Conservation (phyloP, 2,329 filamentous ascomycete species). For the Hirsutella rhossiliensis region DNA sequence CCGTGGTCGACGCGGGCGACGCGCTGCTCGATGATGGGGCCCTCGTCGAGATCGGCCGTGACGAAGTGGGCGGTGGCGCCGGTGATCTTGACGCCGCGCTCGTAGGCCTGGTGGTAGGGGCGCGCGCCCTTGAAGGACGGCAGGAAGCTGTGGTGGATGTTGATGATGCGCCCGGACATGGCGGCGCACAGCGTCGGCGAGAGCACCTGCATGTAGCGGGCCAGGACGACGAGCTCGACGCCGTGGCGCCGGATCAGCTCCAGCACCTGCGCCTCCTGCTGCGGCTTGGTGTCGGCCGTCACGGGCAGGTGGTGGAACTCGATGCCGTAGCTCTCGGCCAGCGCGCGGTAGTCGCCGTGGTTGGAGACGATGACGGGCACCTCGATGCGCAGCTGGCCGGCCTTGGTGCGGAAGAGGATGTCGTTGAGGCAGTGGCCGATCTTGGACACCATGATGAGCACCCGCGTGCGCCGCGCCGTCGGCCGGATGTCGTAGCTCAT, state of each 20-base stretch:
- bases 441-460: constrained; percentile 84
- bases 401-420: constrained; percentile 66
- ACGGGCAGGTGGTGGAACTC: constrained; percentile 74
- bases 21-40: constrained; percentile 79
- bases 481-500: constrained; percentile 64
- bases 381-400: constrained; percentile 62
- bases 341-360: constrained; percentile 58
- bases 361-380: constrained; percentile 73
- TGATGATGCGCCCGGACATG: constrained; percentile 82
- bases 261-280: constrained; percentile 62
- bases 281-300: constrained; percentile 61
- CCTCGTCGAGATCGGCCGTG: constrained; percentile 74
- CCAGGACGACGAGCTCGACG: constrained; percentile 70
- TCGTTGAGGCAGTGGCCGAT: constrained; percentile 81
- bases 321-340: constrained; percentile 64
- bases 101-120: constrained; percentile 80
- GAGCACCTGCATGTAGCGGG: constrained; percentile 81
- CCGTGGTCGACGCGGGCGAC: constrained; percentile 66
- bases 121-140: constrained; percentile 81
- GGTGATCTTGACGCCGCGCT: constrained; percentile 80
- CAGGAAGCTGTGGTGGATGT: constrained; percentile 82
- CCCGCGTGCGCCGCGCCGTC: constrained; percentile 56
- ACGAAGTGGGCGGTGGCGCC: constrained; percentile 80
- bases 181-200: constrained; percentile 61
- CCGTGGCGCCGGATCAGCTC: constrained; percentile 55